Percentiles rank a stretch among this genome's conserved stretches.
These are phyloP conservation scores for Striga asiatica DNA, from an alignment of 257 asterid genomes.

Conservation along the genomic window DNA sequence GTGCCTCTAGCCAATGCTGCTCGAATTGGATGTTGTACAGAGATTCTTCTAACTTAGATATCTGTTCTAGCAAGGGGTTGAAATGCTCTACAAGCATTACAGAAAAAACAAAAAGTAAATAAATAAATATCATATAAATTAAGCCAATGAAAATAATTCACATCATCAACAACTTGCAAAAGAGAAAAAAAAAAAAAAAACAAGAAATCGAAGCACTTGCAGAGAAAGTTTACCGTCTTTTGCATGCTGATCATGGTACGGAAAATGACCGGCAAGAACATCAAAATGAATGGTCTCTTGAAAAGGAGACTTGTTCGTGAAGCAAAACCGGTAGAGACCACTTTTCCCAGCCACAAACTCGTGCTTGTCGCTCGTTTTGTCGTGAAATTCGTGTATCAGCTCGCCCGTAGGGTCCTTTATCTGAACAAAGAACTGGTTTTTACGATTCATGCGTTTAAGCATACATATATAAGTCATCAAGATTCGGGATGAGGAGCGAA, in stretches of 20 bases:
- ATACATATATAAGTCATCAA: neutral
- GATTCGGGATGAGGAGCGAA: neutral
- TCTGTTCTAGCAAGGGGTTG: constrained; percentile 57
- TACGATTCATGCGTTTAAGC: neutral
- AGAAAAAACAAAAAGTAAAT: neutral
- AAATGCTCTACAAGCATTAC: constrained; percentile 82
- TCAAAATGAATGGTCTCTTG: neutral
- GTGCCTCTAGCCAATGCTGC: constrained; percentile 80
- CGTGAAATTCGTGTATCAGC: neutral
- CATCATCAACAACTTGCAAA: neutral
- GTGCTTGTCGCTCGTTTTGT: neutral
- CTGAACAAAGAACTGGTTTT: neutral
- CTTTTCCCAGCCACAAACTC: neutral
- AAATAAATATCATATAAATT: neutral
- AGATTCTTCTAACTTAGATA: constrained; percentile 63
- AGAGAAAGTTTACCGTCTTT: neutral
- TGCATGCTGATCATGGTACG: neutral
- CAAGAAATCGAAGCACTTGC: neutral
- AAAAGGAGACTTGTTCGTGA: neutral
- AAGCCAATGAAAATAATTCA: too few species aligned
- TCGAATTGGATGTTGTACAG: constrained; percentile 46
- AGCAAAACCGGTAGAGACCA: neutral
- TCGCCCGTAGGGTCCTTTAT: neutral
- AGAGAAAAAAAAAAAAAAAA: neutral
- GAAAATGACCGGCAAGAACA: neutral